Percentiles rank a stretch among this genome's conserved stretches.
These are phyloP conservation scores for Talaromyces rugulosus DNA, from an alignment of 2,329 filamentous ascomycete genomes.

Conservation along the genomic window DNA sequence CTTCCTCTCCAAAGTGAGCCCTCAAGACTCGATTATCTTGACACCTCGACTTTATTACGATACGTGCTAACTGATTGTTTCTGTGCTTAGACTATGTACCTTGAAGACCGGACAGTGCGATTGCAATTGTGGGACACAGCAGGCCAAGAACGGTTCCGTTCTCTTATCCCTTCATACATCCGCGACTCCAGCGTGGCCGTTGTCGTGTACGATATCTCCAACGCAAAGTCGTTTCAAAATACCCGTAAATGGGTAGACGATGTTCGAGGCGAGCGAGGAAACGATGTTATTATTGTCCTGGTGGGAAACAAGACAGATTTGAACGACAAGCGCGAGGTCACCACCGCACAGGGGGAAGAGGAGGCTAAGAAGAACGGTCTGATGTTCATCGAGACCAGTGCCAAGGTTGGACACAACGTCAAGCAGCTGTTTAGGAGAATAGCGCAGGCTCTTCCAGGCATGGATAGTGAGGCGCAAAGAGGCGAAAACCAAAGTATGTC, in stretches of 20 bases:
- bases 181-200: slow-evolving; percentile 97
- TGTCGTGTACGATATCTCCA: slow-evolving; percentile 97
- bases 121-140: slow-evolving; percentile 98
- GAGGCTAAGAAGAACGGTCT: slow-evolving; percentile 96
- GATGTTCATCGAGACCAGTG: slow-evolving; percentile 99
- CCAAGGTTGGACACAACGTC: slow-evolving; percentile 96
- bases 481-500: slow-evolving; percentile 74
- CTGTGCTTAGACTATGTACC: slow-evolving; percentile 81
- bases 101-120: slow-evolving; percentile 95
- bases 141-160: slow-evolving; percentile 94
- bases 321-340: slow-evolving; percentile 97
- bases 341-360: slow-evolving; percentile 91
- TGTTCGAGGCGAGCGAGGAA: slow-evolving; percentile 90
- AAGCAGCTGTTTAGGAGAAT: slow-evolving; percentile 97
- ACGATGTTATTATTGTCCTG: slow-evolving; percentile 97
- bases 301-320: slow-evolving; percentile 99
- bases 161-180: slow-evolving; percentile 96
- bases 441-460: slow-evolving; percentile 93
- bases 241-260: slow-evolving; percentile 99
- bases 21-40: neutral
- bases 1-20: slow-evolving; percentile 87
- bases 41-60: neutral
- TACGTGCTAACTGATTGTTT: neutral
- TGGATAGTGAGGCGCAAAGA: slow-evolving; percentile 85
- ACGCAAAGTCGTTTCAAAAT: slow-evolving; percentile 96